Evolutionary conservation across 441 rosid genomes (phyloP).

Genomic region (Gossypium schwendimanii): DNA sequence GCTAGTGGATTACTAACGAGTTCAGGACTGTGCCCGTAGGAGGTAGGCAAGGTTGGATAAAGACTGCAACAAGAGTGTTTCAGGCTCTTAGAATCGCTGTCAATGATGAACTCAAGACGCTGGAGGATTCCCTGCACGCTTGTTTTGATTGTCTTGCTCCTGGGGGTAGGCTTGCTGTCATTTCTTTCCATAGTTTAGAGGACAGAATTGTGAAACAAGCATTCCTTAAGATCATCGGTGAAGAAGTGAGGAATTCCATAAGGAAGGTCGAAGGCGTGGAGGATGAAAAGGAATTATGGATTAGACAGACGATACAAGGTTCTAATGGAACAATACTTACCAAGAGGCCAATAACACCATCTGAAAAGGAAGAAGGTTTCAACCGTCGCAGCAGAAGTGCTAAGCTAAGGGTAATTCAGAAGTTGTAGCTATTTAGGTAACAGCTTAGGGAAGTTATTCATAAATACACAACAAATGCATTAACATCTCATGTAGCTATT

Average conservation of each 20-base stretch:
- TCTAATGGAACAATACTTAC: conserved; percentile 65
- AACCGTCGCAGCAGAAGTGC: conserved; percentile 81
- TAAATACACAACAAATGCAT: not conserved
- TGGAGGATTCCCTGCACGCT: conserved; percentile 57
- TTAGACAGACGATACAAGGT: conserved; percentile 51
- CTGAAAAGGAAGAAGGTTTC: conserved; percentile 66
- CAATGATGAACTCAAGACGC: conserved; percentile 77
- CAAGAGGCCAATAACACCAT: conserved; percentile 86
- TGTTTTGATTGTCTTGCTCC: conserved; percentile 78
- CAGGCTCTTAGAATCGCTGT: conserved; percentile 91
- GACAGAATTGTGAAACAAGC: conserved; percentile 88
- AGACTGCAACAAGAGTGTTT: conserved; percentile 90
- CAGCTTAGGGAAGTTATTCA: not conserved
- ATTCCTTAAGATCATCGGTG: conserved; percentile 57
- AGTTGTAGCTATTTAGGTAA: not conserved
- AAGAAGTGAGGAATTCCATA: conserved; percentile 14
- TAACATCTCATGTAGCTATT: not conserved
- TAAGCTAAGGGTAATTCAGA: conserved; percentile 74
- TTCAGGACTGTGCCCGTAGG: conserved; percentile 24
- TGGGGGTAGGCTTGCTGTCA: conserved; percentile 85
- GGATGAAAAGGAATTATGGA: conserved; percentile 47
- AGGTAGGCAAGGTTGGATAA: conserved; percentile 94
- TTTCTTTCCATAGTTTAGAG: conserved; percentile 93
- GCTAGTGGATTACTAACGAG: not conserved
- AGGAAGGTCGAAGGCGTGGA: conserved; percentile 15